Percentiles rank a stretch among this genome's conserved stretches.
Evolutionary conservation across 1,284 basidiomycete species (phyloP).

Genomic region (Crucibulum cyathiforme): DNA sequence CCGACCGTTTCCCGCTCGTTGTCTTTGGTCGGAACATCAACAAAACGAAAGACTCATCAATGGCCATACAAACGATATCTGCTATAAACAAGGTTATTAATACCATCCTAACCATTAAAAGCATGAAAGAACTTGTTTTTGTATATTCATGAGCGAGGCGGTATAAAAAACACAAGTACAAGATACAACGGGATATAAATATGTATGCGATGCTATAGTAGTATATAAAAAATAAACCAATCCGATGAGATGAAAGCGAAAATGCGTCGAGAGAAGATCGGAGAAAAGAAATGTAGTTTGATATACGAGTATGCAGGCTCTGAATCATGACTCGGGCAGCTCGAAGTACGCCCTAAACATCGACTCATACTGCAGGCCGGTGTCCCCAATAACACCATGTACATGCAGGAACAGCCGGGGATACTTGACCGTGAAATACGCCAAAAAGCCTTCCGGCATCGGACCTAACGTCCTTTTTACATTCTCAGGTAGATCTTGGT

Average conservation of each 20-base stretch:
- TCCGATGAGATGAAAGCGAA: neutral
- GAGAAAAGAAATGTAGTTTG: neutral
- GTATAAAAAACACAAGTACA: neutral
- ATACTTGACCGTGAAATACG: conserved; percentile 93
- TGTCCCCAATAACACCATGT: conserved; percentile 77
- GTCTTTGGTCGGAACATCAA: no score
- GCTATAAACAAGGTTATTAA: no score
- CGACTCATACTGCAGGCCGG: conserved; percentile 73
- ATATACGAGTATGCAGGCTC: neutral
- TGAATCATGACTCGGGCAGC: conserved; percentile 51
- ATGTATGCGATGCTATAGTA: neutral
- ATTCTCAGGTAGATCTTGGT: conserved; percentile 92
- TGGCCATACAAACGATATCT: no score
- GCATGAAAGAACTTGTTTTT: no score
- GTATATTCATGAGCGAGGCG: no score
- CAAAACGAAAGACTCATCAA: no score
- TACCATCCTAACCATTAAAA: no score
- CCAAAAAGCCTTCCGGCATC: conserved; percentile 91
- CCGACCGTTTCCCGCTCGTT: no score
- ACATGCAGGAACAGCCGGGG: conserved; percentile 93
- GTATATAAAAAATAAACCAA: neutral
- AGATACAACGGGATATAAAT: neutral
- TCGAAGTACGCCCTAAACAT: conserved; percentile 90
- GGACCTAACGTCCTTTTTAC: conserved; percentile 87
- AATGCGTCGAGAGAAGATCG: neutral